Conservation (phyloP, 2,329 filamentous ascomycete genomes). For the Trichoderma asperellum region DNA sequence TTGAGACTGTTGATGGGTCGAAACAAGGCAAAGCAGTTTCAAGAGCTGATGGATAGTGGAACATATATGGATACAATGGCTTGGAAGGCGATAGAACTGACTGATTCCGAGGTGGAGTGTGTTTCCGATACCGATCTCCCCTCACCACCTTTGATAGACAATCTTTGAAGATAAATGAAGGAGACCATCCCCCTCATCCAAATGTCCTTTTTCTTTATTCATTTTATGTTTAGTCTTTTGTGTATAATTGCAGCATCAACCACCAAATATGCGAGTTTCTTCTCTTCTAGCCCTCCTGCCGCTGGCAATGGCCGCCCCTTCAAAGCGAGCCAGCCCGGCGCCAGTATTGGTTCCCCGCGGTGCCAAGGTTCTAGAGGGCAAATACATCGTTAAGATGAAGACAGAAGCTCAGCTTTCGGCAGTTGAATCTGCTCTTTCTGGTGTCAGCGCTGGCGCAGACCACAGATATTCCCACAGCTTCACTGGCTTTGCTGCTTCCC, state of each 20-base stretch:
- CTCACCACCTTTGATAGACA: background rate
- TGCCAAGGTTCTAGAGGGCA: conserved; percentile 41
- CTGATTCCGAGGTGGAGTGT: background rate
- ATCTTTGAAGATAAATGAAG: background rate
- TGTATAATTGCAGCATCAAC: background rate
- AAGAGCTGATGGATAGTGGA: background rate
- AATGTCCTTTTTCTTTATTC: background rate
- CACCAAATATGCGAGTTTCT: conserved; percentile 40
- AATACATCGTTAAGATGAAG: conserved; percentile 47
- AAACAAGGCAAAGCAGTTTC: background rate
- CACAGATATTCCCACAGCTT: conserved; percentile 38
- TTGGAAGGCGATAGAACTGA: background rate
- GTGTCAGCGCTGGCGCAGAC: conserved; percentile 41
- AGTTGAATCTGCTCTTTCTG: conserved; percentile 35
- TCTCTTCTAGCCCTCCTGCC: conserved; percentile 42
- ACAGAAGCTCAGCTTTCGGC: conserved; percentile 33
- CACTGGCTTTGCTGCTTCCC: conserved; percentile 38
- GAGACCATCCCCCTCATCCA: background rate
- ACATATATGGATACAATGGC: background rate
- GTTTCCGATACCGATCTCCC: background rate
- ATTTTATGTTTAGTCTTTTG: background rate
- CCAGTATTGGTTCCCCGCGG: conserved; percentile 42
- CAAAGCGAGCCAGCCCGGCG: conserved; percentile 41
- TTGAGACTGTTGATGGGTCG: background rate
- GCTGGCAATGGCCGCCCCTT: conserved; percentile 40